These are phyloP conservation scores for Chamaecyparis obtusa DNA, from an alignment of 75 land plant genomes.

Conservation along the genomic window DNA sequence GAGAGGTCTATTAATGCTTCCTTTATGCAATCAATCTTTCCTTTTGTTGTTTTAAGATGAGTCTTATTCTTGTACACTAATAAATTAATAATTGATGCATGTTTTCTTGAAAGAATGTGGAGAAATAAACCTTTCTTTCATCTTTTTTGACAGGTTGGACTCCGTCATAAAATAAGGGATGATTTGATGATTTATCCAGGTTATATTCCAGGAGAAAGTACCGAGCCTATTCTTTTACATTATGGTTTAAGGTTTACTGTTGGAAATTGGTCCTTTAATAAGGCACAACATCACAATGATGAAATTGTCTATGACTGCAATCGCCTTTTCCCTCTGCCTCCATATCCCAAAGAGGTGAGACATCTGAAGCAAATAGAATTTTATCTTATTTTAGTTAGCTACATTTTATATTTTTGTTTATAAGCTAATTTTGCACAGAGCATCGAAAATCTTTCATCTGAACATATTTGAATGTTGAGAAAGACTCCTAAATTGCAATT, in stretches of 20 bases:
- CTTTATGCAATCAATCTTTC: background rate
- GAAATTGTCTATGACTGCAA: constrained; percentile 84
- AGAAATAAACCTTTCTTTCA: background rate
- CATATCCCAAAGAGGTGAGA: constrained; percentile 85
- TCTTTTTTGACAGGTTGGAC: constrained; percentile 69
- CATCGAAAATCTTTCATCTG: background rate
- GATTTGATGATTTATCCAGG: constrained; percentile 97
- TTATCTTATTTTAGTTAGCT: background rate
- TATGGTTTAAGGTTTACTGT: constrained; percentile 89
- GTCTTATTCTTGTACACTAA: background rate
- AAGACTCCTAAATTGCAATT: background rate
- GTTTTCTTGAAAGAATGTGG: background rate
- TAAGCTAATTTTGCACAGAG: background rate
- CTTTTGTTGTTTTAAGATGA: background rate
- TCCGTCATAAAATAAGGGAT: constrained; percentile 83
- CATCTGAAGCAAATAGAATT: background rate
- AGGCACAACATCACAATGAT: constrained; percentile 75
- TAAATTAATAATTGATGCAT: background rate
- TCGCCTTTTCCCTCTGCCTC: constrained; percentile 85
- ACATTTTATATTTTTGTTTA: background rate
- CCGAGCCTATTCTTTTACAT: constrained; percentile 88
- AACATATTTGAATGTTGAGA: background rate
- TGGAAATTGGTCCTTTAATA: constrained; percentile 88
- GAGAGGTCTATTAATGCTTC: background rate
- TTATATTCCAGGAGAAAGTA: constrained; percentile 63